Base-by-base conservation (phyloP, 2,329 filamentous ascomycete species). In the Fusarium heterosporum region DNA sequence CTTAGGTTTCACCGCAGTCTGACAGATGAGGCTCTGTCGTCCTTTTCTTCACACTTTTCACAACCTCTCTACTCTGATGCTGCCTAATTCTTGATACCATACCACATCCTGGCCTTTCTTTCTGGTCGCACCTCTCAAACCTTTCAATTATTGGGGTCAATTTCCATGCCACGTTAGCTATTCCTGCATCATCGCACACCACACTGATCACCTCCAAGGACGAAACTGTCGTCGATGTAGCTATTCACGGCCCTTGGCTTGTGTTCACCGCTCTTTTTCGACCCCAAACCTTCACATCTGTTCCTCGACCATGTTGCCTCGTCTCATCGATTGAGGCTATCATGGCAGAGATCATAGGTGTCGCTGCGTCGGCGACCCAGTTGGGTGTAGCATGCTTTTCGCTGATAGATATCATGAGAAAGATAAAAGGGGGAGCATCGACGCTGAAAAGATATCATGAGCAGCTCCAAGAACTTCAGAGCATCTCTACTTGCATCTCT, bases 291-390 rank as follows among this genome's bases (percentile, higher is more conserved):
- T 22, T 42, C 26, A 36, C 29, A 10, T 16, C 9, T n/a, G 34
- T 36, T n/a, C 9, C 14, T 34, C 34, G 22, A 11, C 1, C 34
- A 61, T 62, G 50, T 28, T 49, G 47, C 46, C 55, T 59, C 3
- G 52, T 28, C 25, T 36, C 14, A 8, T 0, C 10, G 16, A 12
- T 38, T 55, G 38, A 60, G 51, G 47, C 28, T n/a, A 53, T 40
- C 45, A 72, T 72, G 70, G 70, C 70, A 48, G 70, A 72, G 34
- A 55, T 72, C 12, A 19, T 71, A 26, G 70, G 70, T 8, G 66
- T 70, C 16, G 65, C 64, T 16, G 70, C 69, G 6, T 56, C 67
- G 6, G 70, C 69, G 16, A 34, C 39, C 26, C 70, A 72, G 32
- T 59, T 72, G 4, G 58, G 58, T 5, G 8, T 2, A 1, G 46